Conservation (phyloP, 257 asterid species). For the Lavandula angustifolia region DNA sequence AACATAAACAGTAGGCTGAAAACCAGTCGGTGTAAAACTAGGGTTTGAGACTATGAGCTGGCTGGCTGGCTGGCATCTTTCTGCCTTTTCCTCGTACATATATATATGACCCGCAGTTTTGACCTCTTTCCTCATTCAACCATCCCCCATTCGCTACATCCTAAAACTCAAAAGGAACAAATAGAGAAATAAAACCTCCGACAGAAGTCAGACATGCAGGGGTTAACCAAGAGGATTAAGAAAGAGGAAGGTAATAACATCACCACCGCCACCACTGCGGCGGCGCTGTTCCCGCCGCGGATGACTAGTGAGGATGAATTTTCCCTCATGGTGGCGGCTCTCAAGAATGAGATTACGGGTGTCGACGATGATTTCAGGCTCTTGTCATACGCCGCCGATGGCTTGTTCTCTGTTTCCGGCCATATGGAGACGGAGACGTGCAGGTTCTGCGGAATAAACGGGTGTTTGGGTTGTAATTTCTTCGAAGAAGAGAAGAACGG, state of each 20-base stretch:
- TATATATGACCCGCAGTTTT: slow-evolving; percentile 24
- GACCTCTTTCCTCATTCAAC: slow-evolving; percentile 29
- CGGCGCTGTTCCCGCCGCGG: slow-evolving; percentile 26
- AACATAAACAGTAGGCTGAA: not conserved
- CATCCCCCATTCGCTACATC: not conserved
- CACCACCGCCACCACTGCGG: slow-evolving; percentile 5
- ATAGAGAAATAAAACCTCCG: not conserved
- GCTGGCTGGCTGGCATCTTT: slow-evolving; percentile 1
- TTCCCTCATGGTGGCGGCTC: slow-evolving; percentile 67
- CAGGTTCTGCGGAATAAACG: slow-evolving; percentile 54
- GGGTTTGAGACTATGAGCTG: slow-evolving; percentile 51
- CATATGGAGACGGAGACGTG: slow-evolving; percentile 56
- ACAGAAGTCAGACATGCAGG: slow-evolving; percentile 46
- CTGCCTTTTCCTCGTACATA: slow-evolving; percentile 16
- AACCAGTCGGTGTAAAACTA: slow-evolving; percentile 44
- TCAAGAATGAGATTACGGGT: slow-evolving; percentile 59
- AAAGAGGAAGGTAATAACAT: slow-evolving; percentile 1
- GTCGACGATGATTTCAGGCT: slow-evolving; percentile 3
- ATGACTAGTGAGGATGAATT: slow-evolving; percentile 56
- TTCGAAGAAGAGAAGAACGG: slow-evolving; percentile 37
- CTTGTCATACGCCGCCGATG: not conserved
- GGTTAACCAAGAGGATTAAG: slow-evolving; percentile 52
- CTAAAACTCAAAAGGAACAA: too few relatives aligned
- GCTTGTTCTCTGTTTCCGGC: slow-evolving; percentile 40
- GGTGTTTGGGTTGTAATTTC: slow-evolving; percentile 73